Percentiles rank a stretch among this genome's conserved stretches.
Conservation (phyloP, 768 basidiomycete genomes). For the Atractiella rhizophila region DNA sequence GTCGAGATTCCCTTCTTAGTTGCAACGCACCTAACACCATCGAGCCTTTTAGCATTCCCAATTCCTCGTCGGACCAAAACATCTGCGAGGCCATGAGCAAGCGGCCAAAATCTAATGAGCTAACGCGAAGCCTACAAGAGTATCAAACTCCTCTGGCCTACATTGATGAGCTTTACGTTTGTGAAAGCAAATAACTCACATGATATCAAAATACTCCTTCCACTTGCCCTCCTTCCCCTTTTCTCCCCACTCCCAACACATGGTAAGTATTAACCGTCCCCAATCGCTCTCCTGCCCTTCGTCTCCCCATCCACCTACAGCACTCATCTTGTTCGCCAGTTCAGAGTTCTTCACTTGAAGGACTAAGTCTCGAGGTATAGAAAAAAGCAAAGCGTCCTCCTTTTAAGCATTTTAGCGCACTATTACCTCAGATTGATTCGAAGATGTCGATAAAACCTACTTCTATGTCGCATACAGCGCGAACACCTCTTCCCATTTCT, state of each 20-base stretch:
- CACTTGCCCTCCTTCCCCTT: constrained; percentile 33
- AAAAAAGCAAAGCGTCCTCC: constrained; percentile 53
- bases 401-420: too few relatives aligned
- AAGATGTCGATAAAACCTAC: too few relatives aligned
- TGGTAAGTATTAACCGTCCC: constrained; percentile 64
- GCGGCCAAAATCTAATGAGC: too few relatives aligned
- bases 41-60: constrained; percentile 52
- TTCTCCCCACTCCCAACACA: constrained; percentile 76
- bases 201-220: constrained; percentile 42
- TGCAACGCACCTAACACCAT: constrained; percentile 43
- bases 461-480: too few relatives aligned
- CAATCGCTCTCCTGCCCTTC: too few relatives aligned
- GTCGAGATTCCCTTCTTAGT: neutral
- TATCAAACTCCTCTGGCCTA: too few relatives aligned
- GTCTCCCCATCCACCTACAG: too few relatives aligned
- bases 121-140: too few relatives aligned
- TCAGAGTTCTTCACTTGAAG: constrained; percentile 53
- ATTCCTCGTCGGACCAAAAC: constrained; percentile 62
- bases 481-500: too few relatives aligned
- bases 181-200: constrained; percentile 46
- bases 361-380: constrained; percentile 48
- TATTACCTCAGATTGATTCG: too few relatives aligned
- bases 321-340: constrained; percentile 37
- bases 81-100: constrained; percentile 84
- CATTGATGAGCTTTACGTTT: too few relatives aligned